Percentiles rank a stretch among this genome's conserved stretches.
Evolutionary conservation across 352 stramenopile genomes (phyloP).

Genomic region (Phytophthora pini): DNA sequence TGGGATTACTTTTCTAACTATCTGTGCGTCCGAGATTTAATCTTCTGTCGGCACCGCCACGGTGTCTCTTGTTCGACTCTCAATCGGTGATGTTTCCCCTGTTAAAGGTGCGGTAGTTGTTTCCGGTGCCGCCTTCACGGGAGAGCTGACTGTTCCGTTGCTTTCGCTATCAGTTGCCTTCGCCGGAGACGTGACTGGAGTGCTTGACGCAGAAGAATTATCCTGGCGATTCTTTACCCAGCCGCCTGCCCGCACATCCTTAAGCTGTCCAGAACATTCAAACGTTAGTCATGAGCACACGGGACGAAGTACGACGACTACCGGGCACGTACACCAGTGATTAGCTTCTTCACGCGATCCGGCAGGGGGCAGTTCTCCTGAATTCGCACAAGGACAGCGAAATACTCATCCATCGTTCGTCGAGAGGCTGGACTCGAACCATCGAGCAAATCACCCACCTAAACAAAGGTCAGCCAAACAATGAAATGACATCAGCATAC

Average conservation of each 20-base stretch:
- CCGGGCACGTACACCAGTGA: slow-evolving; percentile 51
- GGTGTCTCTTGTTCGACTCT: slow-evolving; percentile 4
- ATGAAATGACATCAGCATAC: background rate
- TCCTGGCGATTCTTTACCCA: slow-evolving; percentile 68
- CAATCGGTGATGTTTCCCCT: slow-evolving; percentile 11
- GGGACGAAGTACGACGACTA: background rate
- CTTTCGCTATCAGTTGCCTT: slow-evolving; percentile 22
- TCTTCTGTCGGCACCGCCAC: background rate
- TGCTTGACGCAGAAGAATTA: slow-evolving; percentile 25
- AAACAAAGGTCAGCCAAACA: background rate
- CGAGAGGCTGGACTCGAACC: slow-evolving; percentile 82
- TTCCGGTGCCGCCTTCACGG: slow-evolving; percentile 11
- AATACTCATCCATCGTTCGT: slow-evolving; percentile 87
- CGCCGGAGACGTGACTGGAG: slow-evolving; percentile 28
- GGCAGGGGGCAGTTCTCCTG: slow-evolving; percentile 44
- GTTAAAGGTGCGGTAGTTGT: slow-evolving; percentile 6
- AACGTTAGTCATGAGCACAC: slow-evolving; percentile 7
- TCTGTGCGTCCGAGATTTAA: slow-evolving; percentile 13
- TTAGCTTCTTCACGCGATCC: slow-evolving; percentile 46
- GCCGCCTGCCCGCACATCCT: slow-evolving; percentile 46
- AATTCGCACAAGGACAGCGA: slow-evolving; percentile 69
- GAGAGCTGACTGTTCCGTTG: slow-evolving; percentile 9
- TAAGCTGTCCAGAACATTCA: slow-evolving; percentile 40
- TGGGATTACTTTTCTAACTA: slow-evolving; percentile 27
- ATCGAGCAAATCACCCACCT: slow-evolving; percentile 84